These are phyloP conservation scores for Sutorius australiensis DNA, from an alignment of 768 basidiomycete species.

Conservation along the genomic window DNA sequence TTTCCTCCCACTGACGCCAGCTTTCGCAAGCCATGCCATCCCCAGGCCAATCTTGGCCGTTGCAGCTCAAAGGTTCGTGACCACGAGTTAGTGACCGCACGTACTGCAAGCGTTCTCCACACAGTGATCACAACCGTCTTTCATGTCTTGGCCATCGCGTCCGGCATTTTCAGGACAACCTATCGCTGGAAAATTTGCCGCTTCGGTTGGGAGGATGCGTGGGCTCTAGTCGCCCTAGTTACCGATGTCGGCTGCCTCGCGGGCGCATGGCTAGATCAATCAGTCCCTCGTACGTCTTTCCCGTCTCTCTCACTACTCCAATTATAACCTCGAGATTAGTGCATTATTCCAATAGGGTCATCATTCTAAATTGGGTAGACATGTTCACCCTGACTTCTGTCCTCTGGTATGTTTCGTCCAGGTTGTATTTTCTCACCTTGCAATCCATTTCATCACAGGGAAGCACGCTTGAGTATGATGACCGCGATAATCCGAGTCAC, in stretches of 20 bases:
- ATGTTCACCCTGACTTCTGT: constrained; percentile 2
- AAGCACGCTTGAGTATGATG: constrained; percentile 19
- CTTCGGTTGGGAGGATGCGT: constrained; percentile 16
- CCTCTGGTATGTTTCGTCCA: constrained; percentile 7
- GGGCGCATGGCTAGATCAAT: constrained; percentile 3
- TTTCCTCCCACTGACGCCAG: neutral
- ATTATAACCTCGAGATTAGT: neutral
- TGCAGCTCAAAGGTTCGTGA: constrained; percentile 12
- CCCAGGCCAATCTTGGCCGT: constrained; percentile 15
- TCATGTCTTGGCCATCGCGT: constrained; percentile 8
- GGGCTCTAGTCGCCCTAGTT: constrained; percentile 16
- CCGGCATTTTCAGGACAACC: constrained; percentile 11
- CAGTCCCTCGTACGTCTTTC: constrained; percentile 2
- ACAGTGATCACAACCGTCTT: constrained; percentile 8
- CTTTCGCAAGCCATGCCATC: constrained; percentile 8
- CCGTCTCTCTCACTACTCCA: neutral
- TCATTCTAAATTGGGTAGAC: constrained; percentile 4
- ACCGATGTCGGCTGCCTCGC: constrained; percentile 7
- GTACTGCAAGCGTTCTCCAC: neutral
- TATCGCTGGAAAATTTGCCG: constrained; percentile 16
- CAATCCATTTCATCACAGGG: constrained; percentile 1
- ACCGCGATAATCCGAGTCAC: constrained; percentile 6
- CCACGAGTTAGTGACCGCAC: neutral
- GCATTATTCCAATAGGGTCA: neutral
- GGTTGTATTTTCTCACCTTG: neutral